A percentile compares a stretch with the other conserved stretches of the same genome.
phyloP scores from a whole-genome alignment of 2,329 filamentous ascomycete genomes.

The Fusarium sp. region DNA sequence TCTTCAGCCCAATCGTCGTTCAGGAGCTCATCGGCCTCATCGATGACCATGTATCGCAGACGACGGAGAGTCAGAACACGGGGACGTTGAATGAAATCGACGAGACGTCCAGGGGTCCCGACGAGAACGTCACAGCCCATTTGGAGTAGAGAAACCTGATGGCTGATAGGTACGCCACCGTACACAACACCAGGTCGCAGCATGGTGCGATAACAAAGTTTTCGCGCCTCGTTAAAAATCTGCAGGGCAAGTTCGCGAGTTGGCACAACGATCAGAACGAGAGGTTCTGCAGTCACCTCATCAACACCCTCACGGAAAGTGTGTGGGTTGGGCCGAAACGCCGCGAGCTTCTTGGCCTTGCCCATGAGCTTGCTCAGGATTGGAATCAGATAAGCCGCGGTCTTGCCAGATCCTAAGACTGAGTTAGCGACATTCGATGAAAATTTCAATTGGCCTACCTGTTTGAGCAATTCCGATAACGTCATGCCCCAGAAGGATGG shows the following conservation, averaged over 20 bases:
- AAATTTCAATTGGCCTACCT: constrained; percentile 56
- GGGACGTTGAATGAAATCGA: constrained; percentile 82
- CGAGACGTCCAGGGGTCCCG: constrained; percentile 85
- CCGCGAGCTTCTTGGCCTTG: constrained; percentile 89
- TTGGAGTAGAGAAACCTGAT: constrained; percentile 77
- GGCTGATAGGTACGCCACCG: constrained; percentile 78
- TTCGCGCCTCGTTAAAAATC: constrained; percentile 93
- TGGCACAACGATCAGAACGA: constrained; percentile 86
- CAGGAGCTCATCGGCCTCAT: constrained; percentile 96
- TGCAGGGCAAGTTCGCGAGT: constrained; percentile 92
- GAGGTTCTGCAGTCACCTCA: constrained; percentile 79
- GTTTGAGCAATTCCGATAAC: constrained; percentile 93
- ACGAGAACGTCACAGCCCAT: constrained; percentile 92
- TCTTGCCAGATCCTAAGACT: constrained; percentile 88
- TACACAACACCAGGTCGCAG: constrained; percentile 91
- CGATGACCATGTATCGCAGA: constrained; percentile 84
- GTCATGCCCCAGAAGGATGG: constrained; percentile 80
- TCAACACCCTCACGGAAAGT: constrained; percentile 62
- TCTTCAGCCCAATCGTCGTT: constrained; percentile 81
- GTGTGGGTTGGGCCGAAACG: constrained; percentile 75
- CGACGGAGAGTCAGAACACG: constrained; percentile 77
- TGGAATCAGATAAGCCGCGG: constrained; percentile 89
- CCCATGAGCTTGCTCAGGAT: constrained; percentile 94
- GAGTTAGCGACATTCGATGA: constrained; percentile 8
- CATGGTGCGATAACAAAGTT: constrained; percentile 95